Base-by-base conservation (phyloP, 163 green algal genomes). In the Smithsoniella earleae region DNA sequence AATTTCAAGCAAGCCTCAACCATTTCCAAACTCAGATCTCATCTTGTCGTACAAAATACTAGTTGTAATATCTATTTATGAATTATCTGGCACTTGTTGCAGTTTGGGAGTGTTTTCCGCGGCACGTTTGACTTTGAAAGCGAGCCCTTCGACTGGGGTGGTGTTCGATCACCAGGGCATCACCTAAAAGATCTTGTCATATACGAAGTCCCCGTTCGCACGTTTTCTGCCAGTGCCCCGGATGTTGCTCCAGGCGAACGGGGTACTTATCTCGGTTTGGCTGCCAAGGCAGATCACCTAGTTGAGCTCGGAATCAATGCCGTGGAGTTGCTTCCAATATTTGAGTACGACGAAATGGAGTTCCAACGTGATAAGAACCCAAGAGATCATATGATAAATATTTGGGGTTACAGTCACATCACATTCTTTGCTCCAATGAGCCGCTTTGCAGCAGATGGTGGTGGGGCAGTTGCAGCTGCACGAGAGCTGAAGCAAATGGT, bases 361-460 rank as follows among this genome's bases (percentile, higher is more conserved):
- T 94, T 97, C 73, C 87, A 95, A 78, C 77, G 87, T 33, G 77
- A 54, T 34, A 77, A 74, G 73, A 97, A 96, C 81, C 87, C 88
- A 1, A 37, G 75, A 34, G 66, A 78, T 27, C 73, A 76, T 44
- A 76, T 76, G 64, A 34, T 78, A 5, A 99, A 99, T 79, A 89
- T 96, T 73, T 99, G 94, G 94, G 94, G 94, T 52, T 99, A 99
- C 84, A 92, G 82, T 40, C 92, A 97, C 76, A 84, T 98, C 62
- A 89, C 79, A 74, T 98, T 96, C 81, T 91, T 98, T 28, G 87
- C 91, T 0, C 93, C 95, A 44, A 97, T 96, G 90, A 84, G 58
- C 36, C 80, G 91, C 0, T 96, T 96, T 66, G 87, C 82, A 2
- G 38, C 76, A 0, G 73, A 79, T 13, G 89, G 84, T 8, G 73